Percentiles rank a stretch among this genome's conserved stretches.
phyloP scores from a whole-genome alignment of 805 yeast genomes.

The Kuraishia floccosa region DNA sequence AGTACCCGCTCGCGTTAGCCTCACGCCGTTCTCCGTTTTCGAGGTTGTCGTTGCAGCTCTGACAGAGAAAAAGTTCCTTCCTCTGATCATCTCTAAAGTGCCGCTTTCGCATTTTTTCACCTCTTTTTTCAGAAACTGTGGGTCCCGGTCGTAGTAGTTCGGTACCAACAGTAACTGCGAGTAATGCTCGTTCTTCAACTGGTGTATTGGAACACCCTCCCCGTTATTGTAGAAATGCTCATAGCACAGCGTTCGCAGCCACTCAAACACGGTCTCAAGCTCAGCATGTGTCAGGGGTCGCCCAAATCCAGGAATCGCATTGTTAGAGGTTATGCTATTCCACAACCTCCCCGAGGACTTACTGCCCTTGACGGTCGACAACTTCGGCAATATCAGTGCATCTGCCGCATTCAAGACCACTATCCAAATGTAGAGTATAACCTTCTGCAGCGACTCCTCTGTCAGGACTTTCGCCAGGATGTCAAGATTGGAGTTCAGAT shows the following conservation, averaged over 20 bases:
- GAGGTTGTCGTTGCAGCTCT: too few species aligned
- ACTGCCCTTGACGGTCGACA: constrained; percentile 34
- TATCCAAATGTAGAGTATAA: constrained; percentile 77
- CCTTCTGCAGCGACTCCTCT: constrained; percentile 45
- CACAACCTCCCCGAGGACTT: too few species aligned
- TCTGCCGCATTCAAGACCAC: constrained; percentile 62
- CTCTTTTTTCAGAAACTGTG: constrained; percentile 37
- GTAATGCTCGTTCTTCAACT: constrained; percentile 49
- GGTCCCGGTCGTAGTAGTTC: constrained; percentile 46
- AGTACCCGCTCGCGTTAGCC: constrained; percentile 28
- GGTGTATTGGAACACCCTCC: constrained; percentile 64
- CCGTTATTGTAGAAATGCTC: constrained; percentile 48
- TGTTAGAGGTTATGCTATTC: too few species aligned
- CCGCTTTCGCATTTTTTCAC: too few species aligned
- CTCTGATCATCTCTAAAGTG: too few species aligned
- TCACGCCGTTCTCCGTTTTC: constrained; percentile 4
- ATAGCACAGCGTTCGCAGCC: not conserved
- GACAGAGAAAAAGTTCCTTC: constrained; percentile 33
- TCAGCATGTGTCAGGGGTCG: too few species aligned
- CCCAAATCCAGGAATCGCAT: too few species aligned
- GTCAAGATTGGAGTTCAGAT: constrained; percentile 55
- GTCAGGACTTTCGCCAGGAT: constrained; percentile 48
- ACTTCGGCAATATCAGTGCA: constrained; percentile 59
- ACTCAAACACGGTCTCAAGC: constrained; percentile 4
- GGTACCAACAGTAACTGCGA: constrained; percentile 56